Percentiles rank a stretch among this genome's conserved stretches.
These are phyloP conservation scores for Phytophthora citrophthora DNA, from an alignment of 352 stramenopile species.

Conservation along the genomic window DNA sequence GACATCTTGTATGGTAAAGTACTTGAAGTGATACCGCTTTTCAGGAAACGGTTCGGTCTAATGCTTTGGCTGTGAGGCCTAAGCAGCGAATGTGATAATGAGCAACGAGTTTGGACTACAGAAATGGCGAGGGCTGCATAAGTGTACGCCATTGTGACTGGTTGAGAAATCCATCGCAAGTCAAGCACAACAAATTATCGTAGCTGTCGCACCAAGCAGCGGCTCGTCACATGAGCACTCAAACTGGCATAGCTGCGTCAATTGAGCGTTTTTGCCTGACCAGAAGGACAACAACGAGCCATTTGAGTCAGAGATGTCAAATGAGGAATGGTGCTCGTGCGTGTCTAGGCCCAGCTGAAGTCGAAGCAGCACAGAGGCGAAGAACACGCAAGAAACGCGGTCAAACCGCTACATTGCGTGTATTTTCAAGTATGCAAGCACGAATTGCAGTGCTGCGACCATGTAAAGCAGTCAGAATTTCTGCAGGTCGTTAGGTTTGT, in stretches of 20 bases:
- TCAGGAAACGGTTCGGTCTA: neutral
- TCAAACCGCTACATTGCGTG: conserved; percentile 8
- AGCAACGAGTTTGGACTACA: neutral
- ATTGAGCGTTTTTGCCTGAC: neutral
- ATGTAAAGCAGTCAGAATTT: neutral
- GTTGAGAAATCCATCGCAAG: conserved; percentile 22
- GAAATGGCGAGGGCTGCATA: conserved; percentile 11
- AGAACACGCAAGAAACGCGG: conserved; percentile 28
- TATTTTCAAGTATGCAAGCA: conserved; percentile 6
- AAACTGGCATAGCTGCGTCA: neutral
- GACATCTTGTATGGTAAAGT: conserved; percentile 19
- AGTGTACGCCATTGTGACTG: conserved; percentile 15
- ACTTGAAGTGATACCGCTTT: conserved; percentile 28
- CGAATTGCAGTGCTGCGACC: neutral
- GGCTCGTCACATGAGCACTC: conserved; percentile 16
- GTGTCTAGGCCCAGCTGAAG: conserved; percentile 25
- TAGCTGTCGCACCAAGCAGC: conserved; percentile 25
- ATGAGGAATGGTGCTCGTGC: neutral
- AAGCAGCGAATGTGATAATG: conserved; percentile 24
- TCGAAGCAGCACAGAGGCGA: conserved; percentile 3
- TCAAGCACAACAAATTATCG: neutral
- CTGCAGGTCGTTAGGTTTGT: neutral
- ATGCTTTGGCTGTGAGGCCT: conserved; percentile 10
- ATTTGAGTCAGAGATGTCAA: conserved; percentile 11
- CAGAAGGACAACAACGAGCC: neutral